Conservation (phyloP, 1,284 basidiomycete genomes). For the Microstroma glucosiphilum region DNA sequence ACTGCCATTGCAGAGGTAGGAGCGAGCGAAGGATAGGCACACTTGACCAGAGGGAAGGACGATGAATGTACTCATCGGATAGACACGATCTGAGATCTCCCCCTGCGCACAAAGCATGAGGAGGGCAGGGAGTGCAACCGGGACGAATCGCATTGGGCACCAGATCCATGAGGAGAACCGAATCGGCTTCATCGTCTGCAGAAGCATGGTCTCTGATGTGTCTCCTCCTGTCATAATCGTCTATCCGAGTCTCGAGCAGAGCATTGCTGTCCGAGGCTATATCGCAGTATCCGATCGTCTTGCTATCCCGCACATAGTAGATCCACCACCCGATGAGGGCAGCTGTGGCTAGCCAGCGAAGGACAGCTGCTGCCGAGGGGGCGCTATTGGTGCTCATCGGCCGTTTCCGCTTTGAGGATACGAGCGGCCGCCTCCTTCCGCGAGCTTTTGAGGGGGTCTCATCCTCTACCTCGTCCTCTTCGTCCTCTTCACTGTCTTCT, state of each 20-base stretch:
- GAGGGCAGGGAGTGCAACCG: slow-evolving; percentile 37
- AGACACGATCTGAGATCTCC: slow-evolving; percentile 29
- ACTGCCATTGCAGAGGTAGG: slow-evolving; percentile 24
- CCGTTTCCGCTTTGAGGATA: no score
- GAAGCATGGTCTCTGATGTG: background rate
- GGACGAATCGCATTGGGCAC: slow-evolving; percentile 24
- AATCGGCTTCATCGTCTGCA: slow-evolving; percentile 8
- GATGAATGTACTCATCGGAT: slow-evolving; percentile 35
- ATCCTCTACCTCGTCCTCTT: slow-evolving; percentile 8
- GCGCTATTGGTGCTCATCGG: no score
- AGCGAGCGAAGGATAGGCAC: slow-evolving; percentile 24
- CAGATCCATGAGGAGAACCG: background rate
- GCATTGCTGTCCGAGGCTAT: slow-evolving; percentile 23
- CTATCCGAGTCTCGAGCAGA: slow-evolving; percentile 12
- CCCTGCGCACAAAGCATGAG: slow-evolving; percentile 29
- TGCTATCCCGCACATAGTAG: slow-evolving; percentile 37
- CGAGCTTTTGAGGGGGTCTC: slow-evolving; percentile 1
- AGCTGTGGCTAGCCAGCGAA: background rate
- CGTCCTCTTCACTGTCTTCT: slow-evolving; percentile 8
- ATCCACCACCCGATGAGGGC: slow-evolving; percentile 19
- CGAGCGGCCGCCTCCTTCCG: no score
- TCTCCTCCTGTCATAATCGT: background rate
- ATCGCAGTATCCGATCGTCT: slow-evolving; percentile 38
- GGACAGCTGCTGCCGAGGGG: no score
- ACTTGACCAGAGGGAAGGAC: slow-evolving; percentile 20